Evolutionary conservation across 441 rosid species (phyloP).

Genomic region (Jatropha podagrica): DNA sequence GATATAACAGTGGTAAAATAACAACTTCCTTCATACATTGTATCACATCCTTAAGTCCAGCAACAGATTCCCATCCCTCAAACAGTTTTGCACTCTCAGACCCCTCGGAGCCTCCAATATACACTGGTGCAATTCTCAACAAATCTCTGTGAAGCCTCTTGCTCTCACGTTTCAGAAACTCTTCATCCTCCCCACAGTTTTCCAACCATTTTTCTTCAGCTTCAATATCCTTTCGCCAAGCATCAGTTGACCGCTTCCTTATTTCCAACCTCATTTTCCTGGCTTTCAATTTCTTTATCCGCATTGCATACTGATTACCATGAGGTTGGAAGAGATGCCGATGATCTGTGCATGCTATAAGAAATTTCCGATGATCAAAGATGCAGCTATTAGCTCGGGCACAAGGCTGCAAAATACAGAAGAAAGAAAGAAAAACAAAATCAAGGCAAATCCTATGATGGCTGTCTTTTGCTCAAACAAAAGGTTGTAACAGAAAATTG

Average conservation of each 20-base stretch:
- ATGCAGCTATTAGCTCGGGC: conserved; percentile 94
- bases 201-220: conserved; percentile 99
- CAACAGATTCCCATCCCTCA: conserved; percentile 99
- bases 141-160: conserved; percentile 94
- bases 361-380: conserved; percentile 98
- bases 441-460: neutral
- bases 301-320: conserved; percentile 50
- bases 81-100: conserved; percentile 55
- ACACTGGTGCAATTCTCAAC: conserved; percentile 91
- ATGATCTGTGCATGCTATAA: conserved; percentile 97
- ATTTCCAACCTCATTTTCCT: conserved; percentile 77
- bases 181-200: conserved; percentile 99
- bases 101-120: conserved; percentile 78
- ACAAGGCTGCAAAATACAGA: conserved; percentile 76
- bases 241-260: conserved; percentile 81
- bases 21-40: conserved; percentile 97
- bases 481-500: neutral
- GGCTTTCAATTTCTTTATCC: conserved; percentile 79
- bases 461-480: neutral
- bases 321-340: conserved; percentile 83
- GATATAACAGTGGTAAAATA: conserved; percentile 88
- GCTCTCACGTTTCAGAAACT: conserved; percentile 95
- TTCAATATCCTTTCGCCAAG: conserved; percentile 89
- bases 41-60: conserved; percentile 94
- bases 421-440: conserved; percentile 15